Conservation (phyloP, 352 stramenopile genomes). For the Phytophthora megakarya region DNA sequence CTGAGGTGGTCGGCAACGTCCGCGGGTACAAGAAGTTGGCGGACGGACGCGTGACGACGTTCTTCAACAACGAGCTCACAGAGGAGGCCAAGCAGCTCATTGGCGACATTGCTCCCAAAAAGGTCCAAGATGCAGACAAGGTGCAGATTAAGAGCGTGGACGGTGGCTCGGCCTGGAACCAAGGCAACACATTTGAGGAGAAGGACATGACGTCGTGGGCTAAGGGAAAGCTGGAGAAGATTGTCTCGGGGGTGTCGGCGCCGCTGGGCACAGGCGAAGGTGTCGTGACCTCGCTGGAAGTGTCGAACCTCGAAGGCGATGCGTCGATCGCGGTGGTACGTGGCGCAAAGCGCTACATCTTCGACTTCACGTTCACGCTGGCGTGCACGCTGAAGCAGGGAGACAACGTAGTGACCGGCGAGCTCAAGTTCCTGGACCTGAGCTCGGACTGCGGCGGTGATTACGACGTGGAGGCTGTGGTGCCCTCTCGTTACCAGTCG, state of each 20-base stretch:
- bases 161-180: conserved; percentile 92
- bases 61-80: conserved; percentile 98
- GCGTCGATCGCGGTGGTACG: conserved; percentile 92
- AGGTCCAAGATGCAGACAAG: conserved; percentile 69
- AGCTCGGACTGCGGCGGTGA: conserved; percentile 77
- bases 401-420: conserved; percentile 37
- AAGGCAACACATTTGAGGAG: conserved; percentile 94
- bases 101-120: conserved; percentile 94
- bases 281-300: conserved; percentile 58
- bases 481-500: conserved; percentile 74
- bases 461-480: conserved; percentile 73
- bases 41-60: conserved; percentile 98
- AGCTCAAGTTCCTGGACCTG: conserved; percentile 83
- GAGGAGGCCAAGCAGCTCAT: conserved; percentile 97
- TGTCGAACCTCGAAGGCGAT: conserved; percentile 91
- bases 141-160: conserved; percentile 87
- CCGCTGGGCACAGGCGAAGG: conserved; percentile 43
- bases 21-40: conserved; percentile 96
- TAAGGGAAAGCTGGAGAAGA: conserved; percentile 69
- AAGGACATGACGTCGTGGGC: conserved; percentile 91
- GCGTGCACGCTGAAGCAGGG: conserved; percentile 44
- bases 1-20: conserved; percentile 64
- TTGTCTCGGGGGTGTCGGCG: conserved; percentile 51
- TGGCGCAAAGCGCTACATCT: conserved; percentile 94
- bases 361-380: conserved; percentile 78